Base-by-base conservation (phyloP, 1,284 basidiomycete species). In the Fomitiporia mediterranea region DNA sequence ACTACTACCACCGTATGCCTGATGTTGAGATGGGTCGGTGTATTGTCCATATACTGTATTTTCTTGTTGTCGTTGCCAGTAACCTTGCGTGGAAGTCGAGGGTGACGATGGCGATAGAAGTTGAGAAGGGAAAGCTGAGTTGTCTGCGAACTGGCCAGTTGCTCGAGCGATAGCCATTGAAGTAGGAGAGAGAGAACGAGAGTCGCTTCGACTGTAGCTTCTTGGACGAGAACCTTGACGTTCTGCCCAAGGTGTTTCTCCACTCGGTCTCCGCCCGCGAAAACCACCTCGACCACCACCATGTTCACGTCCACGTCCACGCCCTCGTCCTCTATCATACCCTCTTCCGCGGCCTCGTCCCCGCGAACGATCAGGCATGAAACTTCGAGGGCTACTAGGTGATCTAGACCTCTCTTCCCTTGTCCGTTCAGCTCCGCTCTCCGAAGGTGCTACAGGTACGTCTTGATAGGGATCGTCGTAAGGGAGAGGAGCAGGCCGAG, bases 381-480 rank as follows among this genome's bases (percentile, higher is more conserved):
- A 13, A 63, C 59, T 13, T 64, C 63, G 60, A 69, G 66, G 17
- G 67, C 67, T 28, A 8, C 39, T 66, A 61, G n/a, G 66, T 66
- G 9, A 66, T 62, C 19, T 68, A 65, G 21, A 67, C 57, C 6
- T 21, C 11, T 37, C 27, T 28, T 51, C 40, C 19, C 13, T 25
- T 5, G 48, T 34, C n/a, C 37, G 32, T 4, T 46, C 9, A 42
- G 39, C 11, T 9, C 50, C 46, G 23, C 39, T 9, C 19, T n/a
- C 19, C 4, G 35, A 15, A 7, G 44, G 19, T 15, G 42, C 13
- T n/a, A n/a, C n/a, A 5, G 34, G 42, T 40, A 69, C 69, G 40
- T 86, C 83, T 15, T 84, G 78, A 66, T 89, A 89, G 2, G 87
- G 87, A 63, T 89, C 87, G 58, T 89, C 84, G 63, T 89, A 89